These are phyloP conservation scores for Madurella fahalii DNA, from an alignment of 2,329 filamentous ascomycete species.

Conservation along the genomic window DNA sequence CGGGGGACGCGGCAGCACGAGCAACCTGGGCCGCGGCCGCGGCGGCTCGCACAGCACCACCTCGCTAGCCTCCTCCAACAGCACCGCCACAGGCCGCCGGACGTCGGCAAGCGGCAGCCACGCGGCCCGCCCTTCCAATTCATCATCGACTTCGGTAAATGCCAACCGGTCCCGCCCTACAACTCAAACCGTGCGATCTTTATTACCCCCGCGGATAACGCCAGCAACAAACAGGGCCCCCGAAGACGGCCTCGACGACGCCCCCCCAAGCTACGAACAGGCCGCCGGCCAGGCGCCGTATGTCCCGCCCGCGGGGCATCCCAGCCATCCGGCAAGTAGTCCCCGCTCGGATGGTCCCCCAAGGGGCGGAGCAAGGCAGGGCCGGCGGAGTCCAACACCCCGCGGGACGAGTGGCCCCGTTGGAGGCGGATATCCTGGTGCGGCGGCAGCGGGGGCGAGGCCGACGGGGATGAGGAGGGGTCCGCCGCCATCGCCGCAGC, in stretches of 20 bases:
- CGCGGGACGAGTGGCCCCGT: not conserved
- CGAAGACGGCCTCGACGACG: constrained; percentile 44
- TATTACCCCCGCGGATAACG: constrained; percentile 41
- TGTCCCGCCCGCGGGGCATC: constrained; percentile 49
- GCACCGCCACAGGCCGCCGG: not conserved
- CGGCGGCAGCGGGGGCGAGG: constrained; percentile 8
- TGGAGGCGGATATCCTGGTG: constrained; percentile 13
- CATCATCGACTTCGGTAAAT: constrained; percentile 1
- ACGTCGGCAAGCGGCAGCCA: not conserved
- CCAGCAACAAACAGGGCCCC: constrained; percentile 33
- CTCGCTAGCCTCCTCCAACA: constrained; percentile 4
- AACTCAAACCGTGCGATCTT: constrained; percentile 41
- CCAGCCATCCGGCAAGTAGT: constrained; percentile 43
- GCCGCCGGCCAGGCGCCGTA: constrained; percentile 50
- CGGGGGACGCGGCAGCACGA: not conserved
- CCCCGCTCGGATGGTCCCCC: constrained; percentile 21
- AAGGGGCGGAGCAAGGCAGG: constrained; percentile 23
- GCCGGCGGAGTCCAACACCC: constrained; percentile 22
- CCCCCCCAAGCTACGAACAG: constrained; percentile 56
- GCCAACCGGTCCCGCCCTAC: constrained; percentile 13
- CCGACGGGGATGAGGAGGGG: constrained; percentile 22
- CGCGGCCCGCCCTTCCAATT: not conserved
- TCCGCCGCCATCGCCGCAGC: constrained; percentile 22
- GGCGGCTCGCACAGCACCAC: constrained; percentile 5
- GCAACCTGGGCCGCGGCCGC: constrained; percentile 6